Conservation (phyloP, 2,329 filamentous ascomycete species). For the Neonectria sp. region DNA sequence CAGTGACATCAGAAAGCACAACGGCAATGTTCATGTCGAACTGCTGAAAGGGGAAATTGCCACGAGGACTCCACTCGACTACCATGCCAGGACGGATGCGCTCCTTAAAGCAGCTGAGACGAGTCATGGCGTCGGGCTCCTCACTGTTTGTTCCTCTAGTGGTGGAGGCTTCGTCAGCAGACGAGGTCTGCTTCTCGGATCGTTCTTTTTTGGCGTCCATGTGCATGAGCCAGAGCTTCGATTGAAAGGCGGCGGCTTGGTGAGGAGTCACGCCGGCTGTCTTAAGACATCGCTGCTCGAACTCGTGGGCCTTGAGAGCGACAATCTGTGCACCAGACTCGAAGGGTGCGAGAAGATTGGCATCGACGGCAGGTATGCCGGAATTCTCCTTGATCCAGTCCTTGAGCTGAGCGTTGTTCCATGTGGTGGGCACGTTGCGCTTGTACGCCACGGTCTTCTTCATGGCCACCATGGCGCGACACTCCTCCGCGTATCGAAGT, state of each 20-base stretch:
- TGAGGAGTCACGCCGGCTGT: constrained; percentile 53
- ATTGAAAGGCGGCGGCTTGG: constrained; percentile 59
- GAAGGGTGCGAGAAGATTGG: constrained; percentile 54
- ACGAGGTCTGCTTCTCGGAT: neutral
- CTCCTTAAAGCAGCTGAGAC: constrained; percentile 53
- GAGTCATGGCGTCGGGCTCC: constrained; percentile 45
- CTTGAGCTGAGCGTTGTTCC: constrained; percentile 56
- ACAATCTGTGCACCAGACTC: constrained; percentile 60
- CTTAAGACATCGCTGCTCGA: constrained; percentile 58
- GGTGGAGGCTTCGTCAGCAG: neutral
- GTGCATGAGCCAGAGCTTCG: constrained; percentile 61
- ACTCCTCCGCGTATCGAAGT: constrained; percentile 63
- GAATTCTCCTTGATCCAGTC: constrained; percentile 59
- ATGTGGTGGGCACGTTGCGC: constrained; percentile 53
- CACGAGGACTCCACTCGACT: constrained; percentile 49
- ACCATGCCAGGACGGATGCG: constrained; percentile 61
- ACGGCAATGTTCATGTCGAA: constrained; percentile 48
- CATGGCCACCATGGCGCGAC: constrained; percentile 57
- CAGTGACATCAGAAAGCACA: constrained; percentile 49
- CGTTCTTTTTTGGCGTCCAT: constrained; percentile 52
- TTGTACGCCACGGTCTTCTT: constrained; percentile 43
- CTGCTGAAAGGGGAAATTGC: constrained; percentile 25
- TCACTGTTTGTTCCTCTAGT: constrained; percentile 45
- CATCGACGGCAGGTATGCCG: constrained; percentile 54
- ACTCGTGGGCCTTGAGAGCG: constrained; percentile 56